Evolutionary conservation across 73 alveolate genomes (phyloP).

Genomic region (Paramecium bursaria): DNA sequence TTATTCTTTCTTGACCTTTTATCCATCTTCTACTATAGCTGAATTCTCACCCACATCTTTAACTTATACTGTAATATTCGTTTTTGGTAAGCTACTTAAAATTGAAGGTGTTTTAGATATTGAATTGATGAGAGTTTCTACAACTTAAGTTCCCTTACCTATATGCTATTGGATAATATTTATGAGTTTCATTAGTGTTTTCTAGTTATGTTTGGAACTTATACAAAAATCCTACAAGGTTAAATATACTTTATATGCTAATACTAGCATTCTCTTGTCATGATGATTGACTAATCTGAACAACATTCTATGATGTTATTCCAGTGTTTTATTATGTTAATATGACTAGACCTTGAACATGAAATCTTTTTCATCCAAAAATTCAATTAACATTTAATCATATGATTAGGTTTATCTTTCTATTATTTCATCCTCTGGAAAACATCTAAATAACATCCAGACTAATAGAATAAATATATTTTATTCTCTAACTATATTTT

Average conservation of each 20-base stretch:
- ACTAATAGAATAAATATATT: constrained; percentile 46
- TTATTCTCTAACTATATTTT: constrained; percentile 55
- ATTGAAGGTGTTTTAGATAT: constrained; percentile 36
- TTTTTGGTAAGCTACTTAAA: constrained; percentile 16
- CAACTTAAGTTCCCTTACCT: constrained; percentile 28
- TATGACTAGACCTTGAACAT: constrained; percentile 34
- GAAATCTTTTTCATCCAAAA: constrained; percentile 55
- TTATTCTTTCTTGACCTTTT: neutral
- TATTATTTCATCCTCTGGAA: constrained; percentile 24
- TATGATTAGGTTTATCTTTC: constrained; percentile 12
- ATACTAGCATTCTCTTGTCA: constrained; percentile 9
- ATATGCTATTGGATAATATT: constrained; percentile 39
- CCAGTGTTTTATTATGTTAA: constrained; percentile 23
- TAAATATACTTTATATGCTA: constrained; percentile 42
- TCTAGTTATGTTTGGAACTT: constrained; percentile 10
- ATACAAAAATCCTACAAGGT: constrained; percentile 47
- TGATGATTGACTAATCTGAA: constrained; percentile 12
- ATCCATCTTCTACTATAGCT: neutral
- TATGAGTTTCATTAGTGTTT: constrained; percentile 23
- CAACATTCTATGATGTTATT: constrained; percentile 39
- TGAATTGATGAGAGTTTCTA: constrained; percentile 13
- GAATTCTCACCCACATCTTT: no score
- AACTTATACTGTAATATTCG: no score
- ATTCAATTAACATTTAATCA: constrained; percentile 24
- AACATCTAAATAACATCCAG: constrained; percentile 65